Evolutionary conservation across 1,139 yeast species (phyloP), one percentile per base, ranked within the genome.

Genomic region (Yamadazyma sp.): DNA sequence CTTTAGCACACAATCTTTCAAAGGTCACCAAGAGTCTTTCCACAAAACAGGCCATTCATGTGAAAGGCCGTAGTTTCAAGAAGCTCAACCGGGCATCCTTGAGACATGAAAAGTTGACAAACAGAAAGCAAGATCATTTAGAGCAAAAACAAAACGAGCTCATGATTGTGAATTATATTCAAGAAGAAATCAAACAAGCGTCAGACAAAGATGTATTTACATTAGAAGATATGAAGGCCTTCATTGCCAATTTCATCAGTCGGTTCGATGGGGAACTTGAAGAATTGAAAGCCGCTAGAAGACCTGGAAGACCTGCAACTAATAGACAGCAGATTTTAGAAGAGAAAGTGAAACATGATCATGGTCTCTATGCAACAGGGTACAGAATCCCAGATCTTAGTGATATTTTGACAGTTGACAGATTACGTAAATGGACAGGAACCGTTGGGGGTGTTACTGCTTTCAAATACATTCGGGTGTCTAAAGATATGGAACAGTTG

Each of bases 241-340:
- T 87, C 45, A 70, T 87, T 33, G 78, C 76, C 42, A 74, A 78
- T 32, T 86, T 79, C 51, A 64, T 87, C n/a, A 59, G 73, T 14
- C 74, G 95, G 56, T 82, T 80, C 54, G 85, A 82, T 50, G 88
- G 78, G 14, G 96, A 88, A 57, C 61, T 90, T 39, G 74, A 74
- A 11, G 66, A 67, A 41, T 65, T 86, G 42, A 76, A 74, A 47
- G 62, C 58, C 5, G 77, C 73, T 39, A 77, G 95, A 67, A 76
- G 96, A 54, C 81, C 89, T 12, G 95, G 95, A n/a, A 76, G 97
- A 62, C 96, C 97, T 7, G 75, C 87, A 15, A 64, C 85, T 8
- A 75, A 73, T 44, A 78, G 81, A 55, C 96, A 87, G 54, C 81
- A 79, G 47, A 53, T 75, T 25, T 61, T 89, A 43, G 85, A 86